Evolutionary conservation across 768 basidiomycete species (phyloP).

Genomic region (Lactifluus subvellereus): DNA sequence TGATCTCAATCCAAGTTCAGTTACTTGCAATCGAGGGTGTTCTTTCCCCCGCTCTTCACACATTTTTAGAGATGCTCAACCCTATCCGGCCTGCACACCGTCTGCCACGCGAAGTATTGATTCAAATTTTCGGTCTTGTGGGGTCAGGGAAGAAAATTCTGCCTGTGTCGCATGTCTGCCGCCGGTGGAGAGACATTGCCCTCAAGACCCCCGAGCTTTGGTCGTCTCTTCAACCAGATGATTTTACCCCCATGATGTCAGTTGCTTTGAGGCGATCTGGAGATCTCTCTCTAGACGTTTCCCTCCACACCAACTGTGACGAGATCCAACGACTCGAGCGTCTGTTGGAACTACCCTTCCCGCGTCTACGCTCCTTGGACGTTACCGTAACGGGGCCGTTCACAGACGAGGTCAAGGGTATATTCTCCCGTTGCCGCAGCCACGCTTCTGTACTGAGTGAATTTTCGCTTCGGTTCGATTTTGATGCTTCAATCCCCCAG

Average conservation of each 20-base stretch:
- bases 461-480: slow-evolving; percentile 21
- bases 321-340: slow-evolving; percentile 9
- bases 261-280: slow-evolving; percentile 4
- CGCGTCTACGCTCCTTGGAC: slow-evolving; percentile 9
- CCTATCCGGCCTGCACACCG: slow-evolving; percentile 10
- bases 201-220: slow-evolving; percentile 16
- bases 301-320: slow-evolving; percentile 11
- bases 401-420: slow-evolving; percentile 21
- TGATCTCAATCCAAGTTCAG: slow-evolving; percentile 2
- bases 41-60: slow-evolving; percentile 11
- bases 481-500: slow-evolving; percentile 16
- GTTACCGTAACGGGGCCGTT: slow-evolving; percentile 2
- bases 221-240: slow-evolving; percentile 12
- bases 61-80: slow-evolving; percentile 18
- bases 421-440: slow-evolving; percentile 20
- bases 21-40: slow-evolving; percentile 6
- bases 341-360: slow-evolving; percentile 8
- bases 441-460: slow-evolving; percentile 18
- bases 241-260: slow-evolving; percentile 13
- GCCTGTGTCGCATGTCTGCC: slow-evolving; percentile 18
- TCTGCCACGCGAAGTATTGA: slow-evolving; percentile 16
- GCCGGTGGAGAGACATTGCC: slow-evolving; percentile 13
- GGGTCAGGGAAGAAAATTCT: slow-evolving; percentile 14
- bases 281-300: slow-evolving; percentile 5
- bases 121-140: slow-evolving; percentile 14